phyloP scores from a whole-genome alignment of 176 grass and related monocot genomes.

The Aegilops umbellulata region DNA sequence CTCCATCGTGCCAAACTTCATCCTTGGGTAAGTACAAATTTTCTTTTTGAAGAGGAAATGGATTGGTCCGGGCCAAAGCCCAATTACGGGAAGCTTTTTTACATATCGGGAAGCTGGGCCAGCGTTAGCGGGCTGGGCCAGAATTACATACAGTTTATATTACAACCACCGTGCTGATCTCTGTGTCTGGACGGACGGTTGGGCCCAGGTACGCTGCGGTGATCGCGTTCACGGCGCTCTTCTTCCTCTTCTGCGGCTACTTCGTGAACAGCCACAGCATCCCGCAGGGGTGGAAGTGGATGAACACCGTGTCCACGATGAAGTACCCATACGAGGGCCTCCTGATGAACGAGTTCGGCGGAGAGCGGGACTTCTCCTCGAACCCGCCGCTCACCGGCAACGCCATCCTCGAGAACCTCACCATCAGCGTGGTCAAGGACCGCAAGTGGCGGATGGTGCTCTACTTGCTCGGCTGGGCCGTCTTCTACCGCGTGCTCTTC shows the following conservation, averaged over 20 bases:
- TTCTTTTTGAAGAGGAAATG: no score
- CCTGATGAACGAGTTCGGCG: slow-evolving; percentile 64
- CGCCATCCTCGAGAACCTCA: slow-evolving; percentile 46
- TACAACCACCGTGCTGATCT: not conserved
- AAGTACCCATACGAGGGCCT: slow-evolving; percentile 73
- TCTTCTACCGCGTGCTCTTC: slow-evolving; percentile 64
- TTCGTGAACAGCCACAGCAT: slow-evolving; percentile 59
- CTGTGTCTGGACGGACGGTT: no score
- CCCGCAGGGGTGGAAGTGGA: slow-evolving; percentile 54
- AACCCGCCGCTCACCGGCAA: slow-evolving; percentile 3
- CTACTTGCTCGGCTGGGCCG: slow-evolving; percentile 54
- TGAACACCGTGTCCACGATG: slow-evolving; percentile 59
- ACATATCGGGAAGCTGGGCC: not conserved
- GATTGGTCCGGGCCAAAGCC: not conserved
- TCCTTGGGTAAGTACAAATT: slow-evolving; percentile 36
- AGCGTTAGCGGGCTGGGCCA: not conserved
- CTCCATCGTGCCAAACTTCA: slow-evolving; percentile 68
- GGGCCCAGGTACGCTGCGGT: slow-evolving; percentile 49
- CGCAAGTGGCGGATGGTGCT: slow-evolving; percentile 73
- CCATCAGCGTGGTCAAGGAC: slow-evolving; percentile 28
- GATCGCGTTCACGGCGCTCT: slow-evolving; percentile 74
- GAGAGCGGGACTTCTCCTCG: not conserved
- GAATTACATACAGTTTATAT: not conserved
- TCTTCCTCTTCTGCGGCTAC: slow-evolving; percentile 71
- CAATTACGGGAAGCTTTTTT: no score